phyloP scores from a whole-genome alignment of 2,329 filamentous ascomycete genomes.

The Cytospora mali region DNA sequence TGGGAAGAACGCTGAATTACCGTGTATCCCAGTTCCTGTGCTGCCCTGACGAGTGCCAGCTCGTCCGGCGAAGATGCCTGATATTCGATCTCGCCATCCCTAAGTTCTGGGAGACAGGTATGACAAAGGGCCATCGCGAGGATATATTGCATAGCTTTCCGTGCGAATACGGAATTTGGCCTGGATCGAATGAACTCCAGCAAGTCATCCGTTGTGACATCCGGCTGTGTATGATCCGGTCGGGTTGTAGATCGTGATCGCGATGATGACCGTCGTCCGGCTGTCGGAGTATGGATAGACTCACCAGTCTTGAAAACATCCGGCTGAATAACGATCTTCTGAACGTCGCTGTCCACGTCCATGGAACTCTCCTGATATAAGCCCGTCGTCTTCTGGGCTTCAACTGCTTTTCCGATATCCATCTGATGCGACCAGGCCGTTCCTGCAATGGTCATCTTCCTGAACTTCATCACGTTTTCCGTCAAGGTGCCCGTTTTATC shows the following conservation, averaged over 20 bases:
- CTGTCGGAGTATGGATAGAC: constrained; percentile 35
- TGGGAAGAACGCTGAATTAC: constrained; percentile 74
- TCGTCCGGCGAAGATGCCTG: constrained; percentile 92
- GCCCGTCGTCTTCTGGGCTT: constrained; percentile 30
- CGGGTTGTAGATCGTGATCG: constrained; percentile 53
- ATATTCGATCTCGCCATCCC: constrained; percentile 64
- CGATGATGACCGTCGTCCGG: constrained; percentile 49
- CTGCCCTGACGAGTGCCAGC: constrained; percentile 80
- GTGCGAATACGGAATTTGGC: constrained; percentile 76
- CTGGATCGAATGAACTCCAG: constrained; percentile 75
- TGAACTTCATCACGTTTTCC: constrained; percentile 94
- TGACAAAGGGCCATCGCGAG: constrained; percentile 86
- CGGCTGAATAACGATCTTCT: constrained; percentile 28
- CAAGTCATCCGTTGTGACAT: constrained; percentile 71
- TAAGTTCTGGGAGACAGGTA: constrained; percentile 82
- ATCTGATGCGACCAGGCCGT: constrained; percentile 85
- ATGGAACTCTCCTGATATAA: constrained; percentile 35
- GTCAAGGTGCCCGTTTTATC: constrained; percentile 95
- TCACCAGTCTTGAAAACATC: constrained; percentile 12
- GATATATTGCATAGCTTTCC: constrained; percentile 79
- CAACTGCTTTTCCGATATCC: constrained; percentile 55
- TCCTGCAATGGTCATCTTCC: constrained; percentile 87
- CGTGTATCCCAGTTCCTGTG: constrained; percentile 81
- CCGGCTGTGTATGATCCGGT: constrained; percentile 54
- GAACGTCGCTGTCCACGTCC: background rate